phyloP scores from a whole-genome alignment of 2,329 filamentous ascomycete genomes.

The Trichoderma guizhouense region DNA sequence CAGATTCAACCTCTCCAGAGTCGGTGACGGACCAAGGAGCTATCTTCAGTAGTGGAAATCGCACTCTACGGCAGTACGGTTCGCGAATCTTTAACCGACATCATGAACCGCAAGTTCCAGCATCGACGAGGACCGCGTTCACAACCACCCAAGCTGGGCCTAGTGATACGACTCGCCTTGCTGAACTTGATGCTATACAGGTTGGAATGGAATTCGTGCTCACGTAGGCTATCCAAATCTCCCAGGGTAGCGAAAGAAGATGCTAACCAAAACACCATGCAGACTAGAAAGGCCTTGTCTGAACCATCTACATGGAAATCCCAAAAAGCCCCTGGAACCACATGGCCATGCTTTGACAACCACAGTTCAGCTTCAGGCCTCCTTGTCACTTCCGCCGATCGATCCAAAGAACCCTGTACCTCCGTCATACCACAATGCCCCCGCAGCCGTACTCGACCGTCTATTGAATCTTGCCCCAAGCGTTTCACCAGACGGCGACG shows the following conservation, averaged over 20 bases:
- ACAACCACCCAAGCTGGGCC: background rate
- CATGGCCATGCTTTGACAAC: slow-evolving; percentile 29
- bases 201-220: slow-evolving; percentile 36
- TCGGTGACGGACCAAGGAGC: background rate
- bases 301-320: slow-evolving; percentile 28
- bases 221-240: slow-evolving; percentile 22
- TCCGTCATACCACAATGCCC: slow-evolving; percentile 19
- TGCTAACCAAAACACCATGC: background rate
- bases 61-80: background rate
- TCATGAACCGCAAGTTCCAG: background rate
- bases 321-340: slow-evolving; percentile 25
- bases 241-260: background rate
- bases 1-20: background rate
- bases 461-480: slow-evolving; percentile 25
- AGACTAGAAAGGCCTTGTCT: slow-evolving; percentile 31
- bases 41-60: background rate
- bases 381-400: background rate
- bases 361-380: slow-evolving; percentile 23
- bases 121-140: background rate
- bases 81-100: background rate
- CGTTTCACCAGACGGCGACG: slow-evolving; percentile 31
- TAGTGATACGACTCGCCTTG: slow-evolving; percentile 12
- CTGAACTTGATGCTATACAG: slow-evolving; percentile 24
- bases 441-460: slow-evolving; percentile 24
- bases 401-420: slow-evolving; percentile 9